Evolutionary conservation across 768 basidiomycete species (phyloP).

Genomic region (Rossbeevera mucosa): DNA sequence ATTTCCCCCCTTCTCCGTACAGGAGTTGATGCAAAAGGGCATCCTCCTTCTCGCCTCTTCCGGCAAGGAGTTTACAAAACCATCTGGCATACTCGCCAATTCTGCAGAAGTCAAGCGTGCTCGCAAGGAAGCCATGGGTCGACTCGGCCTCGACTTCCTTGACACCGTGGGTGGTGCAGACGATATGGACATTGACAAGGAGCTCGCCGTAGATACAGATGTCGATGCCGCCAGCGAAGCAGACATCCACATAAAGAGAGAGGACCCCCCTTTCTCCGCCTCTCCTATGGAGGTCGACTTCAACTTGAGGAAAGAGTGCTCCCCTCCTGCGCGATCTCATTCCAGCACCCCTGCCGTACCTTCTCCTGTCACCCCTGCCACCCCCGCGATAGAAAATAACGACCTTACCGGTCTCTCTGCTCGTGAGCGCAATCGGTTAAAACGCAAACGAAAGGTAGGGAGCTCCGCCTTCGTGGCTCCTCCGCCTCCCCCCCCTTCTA

Average conservation of each 20-base stretch:
- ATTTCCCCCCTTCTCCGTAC: constrained; percentile 73
- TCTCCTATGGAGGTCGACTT: constrained; percentile 46
- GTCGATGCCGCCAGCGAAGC: constrained; percentile 42
- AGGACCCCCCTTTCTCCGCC: constrained; percentile 31
- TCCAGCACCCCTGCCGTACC: constrained; percentile 43
- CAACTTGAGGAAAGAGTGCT: constrained; percentile 37
- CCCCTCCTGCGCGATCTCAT: constrained; percentile 39
- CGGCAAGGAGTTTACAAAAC: constrained; percentile 85
- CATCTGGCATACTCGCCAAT: constrained; percentile 64
- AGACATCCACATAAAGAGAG: constrained; percentile 37
- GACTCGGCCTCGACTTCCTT: constrained; percentile 83
- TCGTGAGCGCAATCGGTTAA: constrained; percentile 88
- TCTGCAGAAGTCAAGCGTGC: constrained; percentile 81
- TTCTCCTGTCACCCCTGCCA: constrained; percentile 43
- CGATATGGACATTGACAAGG: constrained; percentile 83
- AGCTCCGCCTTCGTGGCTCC: constrained; percentile 78
- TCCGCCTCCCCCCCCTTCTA: constrained; percentile 55
- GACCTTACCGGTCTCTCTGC: constrained; percentile 69
- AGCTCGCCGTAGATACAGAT: constrained; percentile 59
- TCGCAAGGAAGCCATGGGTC: constrained; percentile 82
- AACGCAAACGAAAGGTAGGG: constrained; percentile 89
- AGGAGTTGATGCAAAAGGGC: constrained; percentile 69
- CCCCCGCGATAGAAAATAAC: constrained; percentile 34
- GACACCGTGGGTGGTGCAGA: constrained; percentile 66
- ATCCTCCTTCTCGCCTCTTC: constrained; percentile 85